Base-by-base conservation (phyloP, 768 basidiomycete species). In the Chalciporus sphaerocephalus region DNA sequence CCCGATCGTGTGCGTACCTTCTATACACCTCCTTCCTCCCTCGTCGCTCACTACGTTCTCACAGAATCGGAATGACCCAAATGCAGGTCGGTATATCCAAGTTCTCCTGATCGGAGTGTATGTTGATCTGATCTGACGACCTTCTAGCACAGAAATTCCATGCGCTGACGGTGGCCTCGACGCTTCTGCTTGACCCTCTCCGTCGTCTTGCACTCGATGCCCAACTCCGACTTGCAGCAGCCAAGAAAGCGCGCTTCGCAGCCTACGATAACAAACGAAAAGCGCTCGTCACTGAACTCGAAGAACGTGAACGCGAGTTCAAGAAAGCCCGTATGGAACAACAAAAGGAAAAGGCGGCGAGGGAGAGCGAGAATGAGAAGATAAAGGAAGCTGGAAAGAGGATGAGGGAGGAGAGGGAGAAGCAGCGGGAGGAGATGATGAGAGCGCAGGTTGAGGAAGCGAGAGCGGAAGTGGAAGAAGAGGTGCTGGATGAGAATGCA, bases 151-250 rank as follows among this genome's bases (percentile, higher is more conserved):
- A 81, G 45, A 86, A 88, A 60, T 92, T 92, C 58, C 89, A 92
- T 59, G 87, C 87, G 45, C 77, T 92, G 39, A 91, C 85, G 44
- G 80, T 81, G 48, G 87, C 89, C 0, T 86, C 88, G 55, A 83
- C 90, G 60, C 72, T 90, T 2, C 71, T 92, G 6, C 82, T 91
- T 46, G 90, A 92, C 55, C 89, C 89, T 4, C 66, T 87, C 24
- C 80, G 85, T 28, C 80, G 87, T 16, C 72, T 90, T 33, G 88
- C 86, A 0, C 71, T 92, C 43, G 87, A 92, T 58, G 86, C 87
- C 2, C 87, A 85, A 57, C 66, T 86, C n/a, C 81, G 84, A 33
- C 63, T 84, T 2, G 80, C 83, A 47, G 74, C 78, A 32, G 87
- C 88, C 0, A 76, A 80, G 25, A 77, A 79, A 32, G 78, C 81